Conservation (phyloP, 1,284 basidiomycete species). For the Blastosporella zonata region DNA sequence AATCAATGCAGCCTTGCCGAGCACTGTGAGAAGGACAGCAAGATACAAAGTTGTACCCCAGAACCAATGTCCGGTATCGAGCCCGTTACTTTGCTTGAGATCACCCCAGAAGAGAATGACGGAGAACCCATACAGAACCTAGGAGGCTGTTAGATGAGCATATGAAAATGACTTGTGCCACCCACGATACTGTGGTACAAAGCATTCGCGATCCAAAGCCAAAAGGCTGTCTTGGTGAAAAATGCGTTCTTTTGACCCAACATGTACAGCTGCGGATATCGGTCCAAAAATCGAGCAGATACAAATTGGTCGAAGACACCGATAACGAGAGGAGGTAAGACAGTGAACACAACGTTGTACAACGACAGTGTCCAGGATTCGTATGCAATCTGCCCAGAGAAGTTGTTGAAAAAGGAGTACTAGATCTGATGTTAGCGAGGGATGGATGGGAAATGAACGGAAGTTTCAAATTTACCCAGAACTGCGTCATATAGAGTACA, state of each 20-base stretch:
- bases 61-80: conserved; percentile 92
- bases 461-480: conserved; percentile 70
- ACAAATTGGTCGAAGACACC: conserved; percentile 99
- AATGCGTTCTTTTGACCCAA: conserved; percentile 91
- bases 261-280: conserved; percentile 95
- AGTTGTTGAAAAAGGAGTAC: conserved; percentile 99
- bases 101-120: conserved; percentile 91
- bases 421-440: conserved; percentile 28
- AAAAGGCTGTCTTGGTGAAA: conserved; percentile 90
- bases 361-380: conserved; percentile 98
- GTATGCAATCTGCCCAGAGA: conserved; percentile 97
- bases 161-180: conserved; percentile 13
- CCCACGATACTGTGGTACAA: conserved; percentile 90
- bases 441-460: conserved; percentile 6
- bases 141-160: background rate
- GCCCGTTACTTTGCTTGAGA: conserved; percentile 76
- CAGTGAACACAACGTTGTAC: conserved; percentile 92
- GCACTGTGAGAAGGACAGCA: conserved; percentile 88
- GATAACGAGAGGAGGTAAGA: conserved; percentile 95
- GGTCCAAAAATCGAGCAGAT: conserved; percentile 92
- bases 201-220: conserved; percentile 95
- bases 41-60: conserved; percentile 98
- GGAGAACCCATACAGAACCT: conserved; percentile 89
- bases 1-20: conserved; percentile 96
- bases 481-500: conserved; percentile 95